phyloP scores from a whole-genome alignment of 306 rosid species.

The Prinsepia uniflora region DNA sequence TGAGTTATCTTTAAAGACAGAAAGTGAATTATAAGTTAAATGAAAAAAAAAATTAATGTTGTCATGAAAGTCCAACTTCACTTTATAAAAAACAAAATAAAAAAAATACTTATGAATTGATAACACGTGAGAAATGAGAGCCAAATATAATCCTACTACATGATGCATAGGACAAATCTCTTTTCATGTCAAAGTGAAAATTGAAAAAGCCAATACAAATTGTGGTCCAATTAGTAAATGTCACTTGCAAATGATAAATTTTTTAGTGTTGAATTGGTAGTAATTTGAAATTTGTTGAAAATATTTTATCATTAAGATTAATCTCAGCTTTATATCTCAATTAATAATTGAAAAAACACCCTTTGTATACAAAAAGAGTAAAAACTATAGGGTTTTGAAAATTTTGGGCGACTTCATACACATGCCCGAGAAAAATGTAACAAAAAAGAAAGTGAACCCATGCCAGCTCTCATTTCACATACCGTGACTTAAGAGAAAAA shows the following conservation, averaged over 20 bases:
- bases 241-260: no score
- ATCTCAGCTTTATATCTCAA: no score
- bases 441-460: not conserved
- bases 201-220: not conserved
- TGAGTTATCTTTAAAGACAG: not conserved
- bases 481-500: not conserved
- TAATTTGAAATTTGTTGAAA: no score
- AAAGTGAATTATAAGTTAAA: not conserved
- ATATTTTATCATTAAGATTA: no score
- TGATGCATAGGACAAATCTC: not conserved
- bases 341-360: no score
- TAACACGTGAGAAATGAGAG: conserved; percentile 2
- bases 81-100: not conserved
- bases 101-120: not conserved
- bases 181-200: not conserved
- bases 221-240: no score
- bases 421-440: not conserved
- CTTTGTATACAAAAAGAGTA: no score
- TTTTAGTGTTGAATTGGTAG: no score
- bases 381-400: no score
- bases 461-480: not conserved
- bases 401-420: no score
- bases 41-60: not conserved
- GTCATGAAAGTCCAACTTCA: not conserved
- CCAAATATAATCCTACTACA: not conserved